Base-by-base conservation (phyloP, 805 yeast species). In the Metschnikowia borealis region DNA sequence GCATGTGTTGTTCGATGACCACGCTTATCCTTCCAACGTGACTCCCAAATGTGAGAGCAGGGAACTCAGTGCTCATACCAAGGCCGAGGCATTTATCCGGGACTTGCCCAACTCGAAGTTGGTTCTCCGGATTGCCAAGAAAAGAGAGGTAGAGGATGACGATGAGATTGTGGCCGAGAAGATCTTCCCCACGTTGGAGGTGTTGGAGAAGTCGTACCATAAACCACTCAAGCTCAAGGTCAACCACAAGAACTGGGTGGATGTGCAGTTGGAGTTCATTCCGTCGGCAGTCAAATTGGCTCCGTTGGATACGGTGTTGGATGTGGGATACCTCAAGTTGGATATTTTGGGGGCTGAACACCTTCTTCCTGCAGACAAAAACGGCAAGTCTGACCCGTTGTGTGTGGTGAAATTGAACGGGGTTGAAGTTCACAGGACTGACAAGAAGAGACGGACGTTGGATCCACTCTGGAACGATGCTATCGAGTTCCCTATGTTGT, bases 331-430 rank as follows among this genome's bases (percentile, higher is more conserved):
- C 11, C 63, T 87, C 45, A 72, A 76, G 40, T 62, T 87, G 56
- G 82, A 80, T 36, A 68, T 87, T 48, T 59, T 83, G 36, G 74
- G 80, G 44, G 94, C 83, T 31, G 73, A 73, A 23, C 67, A 73
- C 46, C 68, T 87, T 52, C 62, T 66, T 44, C 67, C 89, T 6
- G 85, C 81, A 43, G 94, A 87, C 64, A 69, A 80, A 48, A 84
- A 84, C 59, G 94, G 94, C 49, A 83, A 82, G 60, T 84, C 92
- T 3, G 95, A 87, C 70, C 95, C 95, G 49, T 80, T 73, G 59
- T 76, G 76, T 42, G 67, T 67, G 21, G 64, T 87, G n/a, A 69
- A 63, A 43, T 62, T 84, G 15, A 83, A 85, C 61, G 84, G 81
- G 6, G 61, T 71, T 38, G 74, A 78, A 55, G 66, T 82, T 5